These are phyloP conservation scores for Scenedesmus sp. DNA, from an alignment of 163 green algal species.

Conservation along the genomic window DNA sequence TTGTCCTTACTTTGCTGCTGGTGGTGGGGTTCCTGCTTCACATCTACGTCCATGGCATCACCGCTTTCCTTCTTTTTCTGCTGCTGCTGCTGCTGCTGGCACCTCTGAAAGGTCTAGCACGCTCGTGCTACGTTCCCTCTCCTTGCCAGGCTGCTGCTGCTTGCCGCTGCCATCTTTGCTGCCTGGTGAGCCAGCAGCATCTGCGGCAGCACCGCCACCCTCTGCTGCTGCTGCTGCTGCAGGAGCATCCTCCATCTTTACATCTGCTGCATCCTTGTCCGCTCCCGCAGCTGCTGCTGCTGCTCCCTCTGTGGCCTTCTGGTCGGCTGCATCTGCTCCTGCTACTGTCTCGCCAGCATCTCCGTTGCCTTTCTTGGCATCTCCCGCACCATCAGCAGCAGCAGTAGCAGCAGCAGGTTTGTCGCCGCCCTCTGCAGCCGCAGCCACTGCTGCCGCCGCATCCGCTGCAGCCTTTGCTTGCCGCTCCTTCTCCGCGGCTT, in stretches of 20 bases:
- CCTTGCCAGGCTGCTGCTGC: background rate
- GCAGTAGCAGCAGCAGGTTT: background rate
- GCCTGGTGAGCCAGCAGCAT: background rate
- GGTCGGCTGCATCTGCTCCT: background rate
- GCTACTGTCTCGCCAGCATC: background rate
- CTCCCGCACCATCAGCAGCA: background rate
- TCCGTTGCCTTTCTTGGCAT: background rate
- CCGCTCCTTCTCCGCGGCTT: background rate
- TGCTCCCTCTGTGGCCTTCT: slow-evolving; percentile 7
- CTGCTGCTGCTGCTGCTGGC: slow-evolving; percentile 14
- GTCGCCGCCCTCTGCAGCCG: background rate
- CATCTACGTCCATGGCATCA: slow-evolving; percentile 2
- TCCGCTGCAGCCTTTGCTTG: background rate
- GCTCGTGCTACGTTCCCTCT: background rate
- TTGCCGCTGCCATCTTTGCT: background rate
- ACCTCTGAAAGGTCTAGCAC: background rate
- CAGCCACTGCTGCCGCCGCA: background rate
- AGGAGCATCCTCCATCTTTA: slow-evolving; percentile 7
- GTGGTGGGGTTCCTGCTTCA: background rate
- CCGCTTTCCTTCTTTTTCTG: background rate
- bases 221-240: background rate
- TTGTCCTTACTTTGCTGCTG: background rate
- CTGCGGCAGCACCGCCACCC: background rate
- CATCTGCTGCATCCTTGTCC: background rate
- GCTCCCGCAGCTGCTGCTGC: background rate